These are phyloP conservation scores for Sisymbrium irio DNA, from an alignment of 345 rosid species.

Conservation along the genomic window DNA sequence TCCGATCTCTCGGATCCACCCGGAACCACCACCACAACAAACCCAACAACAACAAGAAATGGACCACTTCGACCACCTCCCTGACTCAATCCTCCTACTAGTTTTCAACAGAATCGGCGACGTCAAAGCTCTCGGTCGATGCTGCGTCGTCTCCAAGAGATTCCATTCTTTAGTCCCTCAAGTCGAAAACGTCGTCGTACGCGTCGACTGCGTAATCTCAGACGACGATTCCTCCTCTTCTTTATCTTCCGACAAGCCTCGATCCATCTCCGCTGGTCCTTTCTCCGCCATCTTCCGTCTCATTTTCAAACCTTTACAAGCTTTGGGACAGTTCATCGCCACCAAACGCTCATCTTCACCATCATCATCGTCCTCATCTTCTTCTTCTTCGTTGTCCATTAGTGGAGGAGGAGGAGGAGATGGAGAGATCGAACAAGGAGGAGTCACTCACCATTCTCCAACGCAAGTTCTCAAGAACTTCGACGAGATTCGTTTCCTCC, in stretches of 20 bases:
- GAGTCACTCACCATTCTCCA: slow-evolving; percentile 97
- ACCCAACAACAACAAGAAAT: background rate
- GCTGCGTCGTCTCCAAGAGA: slow-evolving; percentile 78
- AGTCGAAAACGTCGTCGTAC: slow-evolving; percentile 82
- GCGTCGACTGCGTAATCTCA: slow-evolving; percentile 93
- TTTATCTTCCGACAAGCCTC: slow-evolving; percentile 47
- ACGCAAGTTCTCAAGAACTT: slow-evolving; percentile 89
- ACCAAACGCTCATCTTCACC: slow-evolving; percentile 35
- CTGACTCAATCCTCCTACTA: slow-evolving; percentile 70
- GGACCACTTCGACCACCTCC: slow-evolving; percentile 88
- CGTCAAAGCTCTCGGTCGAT: slow-evolving; percentile 87
- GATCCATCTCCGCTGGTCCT: slow-evolving; percentile 29
- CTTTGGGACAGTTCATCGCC: slow-evolving; percentile 57
- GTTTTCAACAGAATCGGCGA: slow-evolving; percentile 88
- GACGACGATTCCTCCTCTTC: slow-evolving; percentile 47
- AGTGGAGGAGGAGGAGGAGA: slow-evolving; percentile 52
- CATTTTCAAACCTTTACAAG: slow-evolving; percentile 72
- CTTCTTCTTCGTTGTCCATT: slow-evolving; percentile 19
- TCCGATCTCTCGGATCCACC: slow-evolving; percentile 53
- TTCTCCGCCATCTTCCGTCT: slow-evolving; percentile 44
- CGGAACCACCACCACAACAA: slow-evolving; percentile 29
- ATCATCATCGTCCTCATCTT: background rate
- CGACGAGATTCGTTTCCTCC: slow-evolving; percentile 75
- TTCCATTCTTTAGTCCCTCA: slow-evolving; percentile 76
- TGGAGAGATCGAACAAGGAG: slow-evolving; percentile 67